phyloP scores from a whole-genome alignment of 768 basidiomycete genomes.

The Mycena chlorophos region DNA sequence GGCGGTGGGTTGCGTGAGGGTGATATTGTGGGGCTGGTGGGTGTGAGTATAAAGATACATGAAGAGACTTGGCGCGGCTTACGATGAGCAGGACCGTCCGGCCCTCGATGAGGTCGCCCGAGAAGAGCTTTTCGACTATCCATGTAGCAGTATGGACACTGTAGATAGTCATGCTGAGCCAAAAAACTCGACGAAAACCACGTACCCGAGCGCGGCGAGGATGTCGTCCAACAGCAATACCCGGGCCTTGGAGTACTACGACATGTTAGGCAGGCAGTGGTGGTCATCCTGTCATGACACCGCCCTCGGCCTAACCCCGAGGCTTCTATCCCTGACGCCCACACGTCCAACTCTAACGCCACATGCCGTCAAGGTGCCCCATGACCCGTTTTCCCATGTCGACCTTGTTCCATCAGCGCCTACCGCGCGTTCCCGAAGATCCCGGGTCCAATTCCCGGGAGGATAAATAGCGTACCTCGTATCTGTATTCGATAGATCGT shows the following conservation, averaged over 20 bases:
- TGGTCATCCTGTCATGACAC: no score
- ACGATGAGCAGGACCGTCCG: slow-evolving; percentile 85
- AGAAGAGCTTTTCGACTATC: slow-evolving; percentile 76
- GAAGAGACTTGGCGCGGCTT: slow-evolving; percentile 18
- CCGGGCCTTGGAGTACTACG: slow-evolving; percentile 48
- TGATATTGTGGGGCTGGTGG: slow-evolving; percentile 47
- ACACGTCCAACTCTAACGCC: no score
- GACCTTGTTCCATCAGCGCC: no score
- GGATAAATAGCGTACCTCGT: no score
- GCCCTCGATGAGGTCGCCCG: slow-evolving; percentile 73
- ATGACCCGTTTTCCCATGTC: no score
- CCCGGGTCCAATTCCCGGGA: no score
- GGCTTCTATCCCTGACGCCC: no score
- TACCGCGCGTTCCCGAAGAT: no score
- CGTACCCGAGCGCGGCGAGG: slow-evolving; percentile 55
- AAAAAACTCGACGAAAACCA: background rate
- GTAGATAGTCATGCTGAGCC: background rate
- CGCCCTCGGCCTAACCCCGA: no score
- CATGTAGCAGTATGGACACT: slow-evolving; percentile 77
- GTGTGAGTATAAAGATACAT: background rate
- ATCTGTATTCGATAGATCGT: no score
- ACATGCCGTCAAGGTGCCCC: no score
- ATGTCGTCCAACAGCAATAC: slow-evolving; percentile 75
- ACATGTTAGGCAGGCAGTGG: slow-evolving; percentile 30
- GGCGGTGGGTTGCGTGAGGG: slow-evolving; percentile 38